A percentile compares a stretch with the other conserved stretches of the same genome.
Conservation (phyloP, 2,329 filamentous ascomycete genomes). For the Cryoendolithus antarcticus region DNA sequence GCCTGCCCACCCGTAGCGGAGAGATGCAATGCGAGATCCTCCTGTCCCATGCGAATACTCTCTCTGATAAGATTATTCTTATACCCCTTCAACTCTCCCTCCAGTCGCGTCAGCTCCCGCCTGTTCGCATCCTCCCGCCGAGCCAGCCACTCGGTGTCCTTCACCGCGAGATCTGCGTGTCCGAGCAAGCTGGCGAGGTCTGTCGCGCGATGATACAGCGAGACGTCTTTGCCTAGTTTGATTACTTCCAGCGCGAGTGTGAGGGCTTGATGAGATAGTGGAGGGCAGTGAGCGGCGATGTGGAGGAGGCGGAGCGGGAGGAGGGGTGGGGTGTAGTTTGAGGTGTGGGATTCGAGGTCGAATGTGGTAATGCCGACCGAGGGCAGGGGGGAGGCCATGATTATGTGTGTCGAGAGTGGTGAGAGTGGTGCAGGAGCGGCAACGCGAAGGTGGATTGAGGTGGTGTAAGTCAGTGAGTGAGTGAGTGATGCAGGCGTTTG, state of each 20-base stretch:
- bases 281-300: conserved; percentile 66
- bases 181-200: conserved; percentile 55
- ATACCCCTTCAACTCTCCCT: conserved; percentile 77
- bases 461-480: too few species aligned
- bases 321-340: conserved; percentile 78
- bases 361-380: conserved; percentile 45
- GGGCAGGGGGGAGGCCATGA: conserved; percentile 1
- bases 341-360: conserved; percentile 80
- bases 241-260: conserved; percentile 65
- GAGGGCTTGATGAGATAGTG: conserved; percentile 67
- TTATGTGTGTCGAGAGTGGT: background rate
- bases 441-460: too few species aligned
- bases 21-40: conserved; percentile 77
- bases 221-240: conserved; percentile 61
- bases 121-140: conserved; percentile 54
- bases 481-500: too few species aligned
- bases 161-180: conserved; percentile 51
- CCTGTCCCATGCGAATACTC: conserved; percentile 84
- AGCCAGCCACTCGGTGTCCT: conserved; percentile 64
- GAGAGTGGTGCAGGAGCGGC: too few species aligned
- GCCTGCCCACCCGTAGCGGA: conserved; percentile 54
- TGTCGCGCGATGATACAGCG: conserved; percentile 57
- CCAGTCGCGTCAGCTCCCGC: conserved; percentile 60
- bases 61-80: conserved; percentile 97
- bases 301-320: conserved; percentile 68